Evolutionary conservation across 225 moss, liverwort and hornwort species (phyloP), one percentile per base, ranked within the genome.

Genomic region (Climacium dendroides): DNA sequence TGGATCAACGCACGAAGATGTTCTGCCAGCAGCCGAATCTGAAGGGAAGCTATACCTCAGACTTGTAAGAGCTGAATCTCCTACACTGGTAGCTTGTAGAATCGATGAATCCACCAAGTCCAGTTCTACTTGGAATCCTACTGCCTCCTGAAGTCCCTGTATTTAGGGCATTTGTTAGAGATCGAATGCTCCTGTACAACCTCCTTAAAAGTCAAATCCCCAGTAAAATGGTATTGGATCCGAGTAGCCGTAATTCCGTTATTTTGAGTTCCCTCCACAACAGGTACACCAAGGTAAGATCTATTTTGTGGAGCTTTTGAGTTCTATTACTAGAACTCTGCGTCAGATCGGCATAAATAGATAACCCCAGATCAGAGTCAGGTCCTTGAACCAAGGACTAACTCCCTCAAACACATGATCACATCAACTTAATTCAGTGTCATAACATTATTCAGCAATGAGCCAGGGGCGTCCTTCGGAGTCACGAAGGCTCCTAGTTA

Each of bases 91-190:
- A 52, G 62, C 81, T 37, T 45, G 84, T 16, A 93, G 86, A 80
- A 91, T 85, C 25, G 95, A 90, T n/a, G 93, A 87, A 94, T 96
- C 95, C 86, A 89, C 83, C 74, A 98, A 85, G 48, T 96, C 95
- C 76, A 98, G 71, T 87, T 96, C 96, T 57, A 98, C 94, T 93
- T 96, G 94, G 78, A 98, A 96, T 45, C 95, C 96, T 86, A 93
- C 93, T 34, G 95, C 94, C 34, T 94, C 93, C 50, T 93, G 89
- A 85, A 95, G 89, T 87, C 94, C 91, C 98, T 98, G 96, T 85
- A 69, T 64, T 35, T 24, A 25, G 39, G 47, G 70, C 60, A 9
- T 50, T 55, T 50, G 11, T 90, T 54, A 90, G 54, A 69, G 28
- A 83, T 66, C 62, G 29, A 69, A 64, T 76, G 50, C 16, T 53